Evolutionary conservation across 2,329 filamentous ascomycete species (phyloP).

Genomic region (Triangularia verruculosa): DNA sequence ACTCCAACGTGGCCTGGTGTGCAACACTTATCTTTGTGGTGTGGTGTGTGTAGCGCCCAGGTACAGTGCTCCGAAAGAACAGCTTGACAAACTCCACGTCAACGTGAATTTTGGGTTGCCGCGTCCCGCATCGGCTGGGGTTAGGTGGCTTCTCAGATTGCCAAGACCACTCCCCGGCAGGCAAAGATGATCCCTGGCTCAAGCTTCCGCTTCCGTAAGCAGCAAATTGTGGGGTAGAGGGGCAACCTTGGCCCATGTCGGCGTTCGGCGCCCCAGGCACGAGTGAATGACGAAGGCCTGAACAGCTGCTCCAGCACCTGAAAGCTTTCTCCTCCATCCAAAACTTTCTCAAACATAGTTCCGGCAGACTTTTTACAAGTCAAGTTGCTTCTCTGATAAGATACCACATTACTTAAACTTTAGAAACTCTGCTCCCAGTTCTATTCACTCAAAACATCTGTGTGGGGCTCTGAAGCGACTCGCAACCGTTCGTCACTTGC

Average conservation of each 20-base stretch:
- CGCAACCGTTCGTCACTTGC: neutral
- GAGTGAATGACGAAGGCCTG: slow-evolving; percentile 25
- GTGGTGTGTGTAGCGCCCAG: neutral
- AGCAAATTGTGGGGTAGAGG: slow-evolving; percentile 5
- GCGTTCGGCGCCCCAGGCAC: slow-evolving; percentile 20
- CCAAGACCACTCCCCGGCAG: neutral
- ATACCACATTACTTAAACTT: neutral
- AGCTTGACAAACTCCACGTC: slow-evolving; percentile 27
- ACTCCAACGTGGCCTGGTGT: slow-evolving; percentile 13
- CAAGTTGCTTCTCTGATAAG: neutral
- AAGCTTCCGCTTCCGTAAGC: slow-evolving; percentile 2
- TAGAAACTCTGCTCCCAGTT: neutral
- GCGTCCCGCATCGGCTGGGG: slow-evolving; percentile 4
- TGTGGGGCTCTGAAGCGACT: neutral
- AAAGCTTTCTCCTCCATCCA: slow-evolving; percentile 5
- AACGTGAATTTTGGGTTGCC: slow-evolving; percentile 17
- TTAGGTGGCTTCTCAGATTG: neutral
- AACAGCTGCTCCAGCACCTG: slow-evolving; percentile 4
- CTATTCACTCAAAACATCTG: neutral
- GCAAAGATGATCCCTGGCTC: neutral
- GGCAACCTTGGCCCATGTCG: slow-evolving; percentile 2
- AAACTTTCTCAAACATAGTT: neutral
- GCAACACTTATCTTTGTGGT: neutral
- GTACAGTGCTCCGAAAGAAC: slow-evolving; percentile 25
- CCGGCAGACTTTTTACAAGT: neutral